These are phyloP conservation scores for Tylopilus sp. DNA, from an alignment of 1,284 basidiomycete species.

Conservation along the genomic window DNA sequence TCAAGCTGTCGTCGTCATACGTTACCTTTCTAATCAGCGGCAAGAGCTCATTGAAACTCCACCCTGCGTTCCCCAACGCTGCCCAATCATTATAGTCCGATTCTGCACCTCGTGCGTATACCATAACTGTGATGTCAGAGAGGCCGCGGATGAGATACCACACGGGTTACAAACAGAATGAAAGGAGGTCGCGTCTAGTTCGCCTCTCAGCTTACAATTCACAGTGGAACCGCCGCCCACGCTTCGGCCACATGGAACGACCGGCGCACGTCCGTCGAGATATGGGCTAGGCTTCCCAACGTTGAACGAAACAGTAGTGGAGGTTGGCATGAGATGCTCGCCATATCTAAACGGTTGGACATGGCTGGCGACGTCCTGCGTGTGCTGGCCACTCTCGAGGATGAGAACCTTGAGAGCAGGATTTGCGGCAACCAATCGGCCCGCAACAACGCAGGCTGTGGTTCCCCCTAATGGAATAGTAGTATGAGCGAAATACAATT, in stretches of 20 bases:
- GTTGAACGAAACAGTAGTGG: slow-evolving; percentile 57
- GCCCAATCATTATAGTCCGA: slow-evolving; percentile 14
- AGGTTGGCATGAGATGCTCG: slow-evolving; percentile 49
- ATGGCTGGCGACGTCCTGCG: slow-evolving; percentile 56
- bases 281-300: slow-evolving; percentile 50
- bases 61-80: slow-evolving; percentile 7
- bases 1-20: background rate
- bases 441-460: slow-evolving; percentile 44
- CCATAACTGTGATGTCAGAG: background rate
- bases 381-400: slow-evolving; percentile 60
- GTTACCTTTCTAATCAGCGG: slow-evolving; percentile 64
- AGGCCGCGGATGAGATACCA: background rate
- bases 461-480: slow-evolving; percentile 1
- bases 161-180: background rate
- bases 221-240: slow-evolving; percentile 71
- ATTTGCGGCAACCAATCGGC: slow-evolving; percentile 52
- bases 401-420: slow-evolving; percentile 55
- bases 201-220: background rate
- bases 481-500: no score
- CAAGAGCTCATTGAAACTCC: slow-evolving; percentile 36
- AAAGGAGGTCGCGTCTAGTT: background rate
- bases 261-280: background rate
- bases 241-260: slow-evolving; percentile 48
- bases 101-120: slow-evolving; percentile 3
- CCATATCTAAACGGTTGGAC: slow-evolving; percentile 62